Evolutionary conservation across 352 stramenopile genomes (phyloP).

Genomic region (Globisporangium okanoganense): DNA sequence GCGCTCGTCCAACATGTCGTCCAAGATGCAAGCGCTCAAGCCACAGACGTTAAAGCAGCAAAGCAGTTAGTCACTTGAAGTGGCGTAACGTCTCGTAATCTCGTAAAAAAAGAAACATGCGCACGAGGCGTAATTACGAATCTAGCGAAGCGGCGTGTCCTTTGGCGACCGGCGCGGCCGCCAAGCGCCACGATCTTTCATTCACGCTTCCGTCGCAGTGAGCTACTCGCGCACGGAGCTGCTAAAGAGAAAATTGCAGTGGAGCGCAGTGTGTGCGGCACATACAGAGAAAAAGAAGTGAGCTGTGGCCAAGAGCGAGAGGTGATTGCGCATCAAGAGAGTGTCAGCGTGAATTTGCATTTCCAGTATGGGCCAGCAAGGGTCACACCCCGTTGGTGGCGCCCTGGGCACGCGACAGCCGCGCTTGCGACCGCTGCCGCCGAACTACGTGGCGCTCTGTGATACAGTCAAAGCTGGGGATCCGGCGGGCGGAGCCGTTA

Average conservation of each 20-base stretch:
- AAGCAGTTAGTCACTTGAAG: too few relatives aligned
- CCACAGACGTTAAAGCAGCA: not conserved
- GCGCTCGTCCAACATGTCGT: too few relatives aligned
- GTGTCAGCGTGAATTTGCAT: not conserved
- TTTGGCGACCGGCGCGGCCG: not conserved
- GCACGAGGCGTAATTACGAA: not conserved
- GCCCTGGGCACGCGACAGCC: conserved; percentile 2
- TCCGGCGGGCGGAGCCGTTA: conserved; percentile 20
- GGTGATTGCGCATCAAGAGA: too few relatives aligned
- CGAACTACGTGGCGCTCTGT: conserved; percentile 52
- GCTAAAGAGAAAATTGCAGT: not conserved
- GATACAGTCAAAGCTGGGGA: conserved; percentile 58
- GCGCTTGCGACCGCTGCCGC: conserved; percentile 23
- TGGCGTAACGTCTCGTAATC: conserved; percentile 7
- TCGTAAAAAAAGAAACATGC: conserved; percentile 3
- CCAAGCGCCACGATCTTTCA: conserved; percentile 10
- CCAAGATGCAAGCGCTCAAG: too few relatives aligned
- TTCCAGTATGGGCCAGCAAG: conserved; percentile 54
- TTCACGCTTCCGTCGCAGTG: not conserved
- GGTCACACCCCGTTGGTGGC: conserved; percentile 23
- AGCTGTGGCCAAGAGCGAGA: not conserved
- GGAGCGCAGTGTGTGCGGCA: not conserved
- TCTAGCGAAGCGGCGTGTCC: conserved; percentile 11
- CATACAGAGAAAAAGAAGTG: not conserved
- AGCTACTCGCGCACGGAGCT: too few relatives aligned